These are phyloP conservation scores for Mucor irregularis DNA, from an alignment of 371 early-diverging fungal species.

Conservation along the genomic window DNA sequence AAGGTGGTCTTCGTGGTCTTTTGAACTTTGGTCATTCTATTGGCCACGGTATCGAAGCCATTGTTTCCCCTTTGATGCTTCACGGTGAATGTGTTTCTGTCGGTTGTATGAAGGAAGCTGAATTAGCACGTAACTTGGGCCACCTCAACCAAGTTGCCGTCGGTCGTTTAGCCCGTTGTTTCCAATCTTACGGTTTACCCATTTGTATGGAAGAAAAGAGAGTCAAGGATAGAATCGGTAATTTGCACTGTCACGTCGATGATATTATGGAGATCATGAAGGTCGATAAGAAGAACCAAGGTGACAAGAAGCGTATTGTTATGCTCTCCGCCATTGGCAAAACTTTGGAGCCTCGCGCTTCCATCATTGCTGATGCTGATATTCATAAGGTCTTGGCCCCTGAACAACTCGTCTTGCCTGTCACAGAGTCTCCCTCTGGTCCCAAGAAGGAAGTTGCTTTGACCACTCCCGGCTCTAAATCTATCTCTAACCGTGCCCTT, in stretches of 20 bases:
- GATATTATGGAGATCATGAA: constrained; percentile 88
- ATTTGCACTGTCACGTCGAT: constrained; percentile 71
- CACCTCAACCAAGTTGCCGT: constrained; percentile 85
- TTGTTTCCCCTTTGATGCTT: constrained; percentile 85
- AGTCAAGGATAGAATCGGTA: constrained; percentile 67
- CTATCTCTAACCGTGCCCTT: constrained; percentile 95
- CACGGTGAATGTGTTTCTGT: constrained; percentile 97
- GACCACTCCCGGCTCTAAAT: constrained; percentile 94
- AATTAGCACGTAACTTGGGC: constrained; percentile 88
- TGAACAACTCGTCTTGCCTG: constrained; percentile 73
- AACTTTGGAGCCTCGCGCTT: constrained; percentile 82
- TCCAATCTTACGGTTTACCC: constrained; percentile 88
- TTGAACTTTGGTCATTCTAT: constrained; percentile 97
- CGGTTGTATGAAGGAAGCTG: constrained; percentile 95
- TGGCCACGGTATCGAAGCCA: constrained; percentile 96
- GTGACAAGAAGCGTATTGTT: constrained; percentile 92
- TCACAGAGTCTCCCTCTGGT: constrained; percentile 50
- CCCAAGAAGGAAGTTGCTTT: constrained; percentile 55
- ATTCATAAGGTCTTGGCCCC: constrained; percentile 83
- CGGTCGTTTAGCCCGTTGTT: constrained; percentile 87
- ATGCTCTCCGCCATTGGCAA: constrained; percentile 83
- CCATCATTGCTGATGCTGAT: constrained; percentile 78
- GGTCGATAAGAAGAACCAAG: constrained; percentile 96
- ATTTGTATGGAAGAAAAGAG: constrained; percentile 79
- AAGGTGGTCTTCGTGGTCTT: constrained; percentile 91